Evolutionary conservation across 768 basidiomycete genomes (phyloP).

Genomic region (Holtermannia corniformis): DNA sequence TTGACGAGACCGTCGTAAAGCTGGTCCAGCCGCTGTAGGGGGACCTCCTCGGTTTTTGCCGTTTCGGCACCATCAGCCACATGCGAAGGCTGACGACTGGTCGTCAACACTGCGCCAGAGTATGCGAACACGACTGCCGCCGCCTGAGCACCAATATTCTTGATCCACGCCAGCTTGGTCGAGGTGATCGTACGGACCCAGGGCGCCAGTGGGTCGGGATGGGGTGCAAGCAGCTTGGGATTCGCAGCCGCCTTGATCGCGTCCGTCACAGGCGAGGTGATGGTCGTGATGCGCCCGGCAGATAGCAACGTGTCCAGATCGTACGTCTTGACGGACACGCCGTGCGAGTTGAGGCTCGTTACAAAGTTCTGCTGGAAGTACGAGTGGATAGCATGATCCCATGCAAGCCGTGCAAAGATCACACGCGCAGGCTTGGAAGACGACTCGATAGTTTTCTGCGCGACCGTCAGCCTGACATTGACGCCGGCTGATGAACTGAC

Average conservation of each 20-base stretch:
- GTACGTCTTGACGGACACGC: constrained; percentile 14
- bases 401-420: constrained; percentile 25
- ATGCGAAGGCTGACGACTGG: constrained; percentile 19
- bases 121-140: constrained; percentile 29
- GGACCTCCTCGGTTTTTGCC: constrained; percentile 6
- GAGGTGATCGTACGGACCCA: constrained; percentile 26
- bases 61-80: constrained; percentile 13
- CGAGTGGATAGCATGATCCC: constrained; percentile 36
- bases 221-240: background rate
- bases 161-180: constrained; percentile 21
- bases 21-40: constrained; percentile 17
- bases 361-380: constrained; percentile 23
- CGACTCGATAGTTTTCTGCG: constrained; percentile 21
- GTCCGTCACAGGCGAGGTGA: constrained; percentile 26
- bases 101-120: constrained; percentile 18
- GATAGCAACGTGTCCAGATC: constrained; percentile 9
- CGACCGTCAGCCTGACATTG: background rate
- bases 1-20: constrained; percentile 47
- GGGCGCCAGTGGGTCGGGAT: constrained; percentile 2
- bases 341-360: constrained; percentile 12
- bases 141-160: constrained; percentile 18
- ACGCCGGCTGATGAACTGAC: constrained; percentile 16
- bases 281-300: constrained; percentile 11
- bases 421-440: constrained; percentile 19
- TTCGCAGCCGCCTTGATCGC: constrained; percentile 15